A percentile compares a stretch with the other conserved stretches of the same genome.
These are phyloP conservation scores for Colletotrichum sojae DNA, from an alignment of 2,329 filamentous ascomycete species.

Conservation along the genomic window DNA sequence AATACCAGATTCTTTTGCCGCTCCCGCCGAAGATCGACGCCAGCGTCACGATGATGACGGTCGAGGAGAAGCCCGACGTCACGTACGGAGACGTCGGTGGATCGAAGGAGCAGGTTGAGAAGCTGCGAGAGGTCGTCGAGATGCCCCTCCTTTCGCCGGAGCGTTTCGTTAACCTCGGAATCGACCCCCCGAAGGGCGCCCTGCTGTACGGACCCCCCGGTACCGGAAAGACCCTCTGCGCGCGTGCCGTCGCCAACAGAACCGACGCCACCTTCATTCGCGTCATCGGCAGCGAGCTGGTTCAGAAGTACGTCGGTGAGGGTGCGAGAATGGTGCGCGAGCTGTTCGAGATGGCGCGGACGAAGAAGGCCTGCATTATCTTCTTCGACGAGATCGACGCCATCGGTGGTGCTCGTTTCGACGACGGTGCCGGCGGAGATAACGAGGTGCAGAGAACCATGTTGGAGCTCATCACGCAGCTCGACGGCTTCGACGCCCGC, in stretches of 20 bases:
- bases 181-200: slow-evolving; percentile 97
- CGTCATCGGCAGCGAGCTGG: slow-evolving; percentile 96
- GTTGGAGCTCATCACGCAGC: slow-evolving; percentile 96
- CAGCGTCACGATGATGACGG: slow-evolving; percentile 99
- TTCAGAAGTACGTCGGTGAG: slow-evolving; percentile 99
- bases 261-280: slow-evolving; percentile 99
- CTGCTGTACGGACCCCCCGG: slow-evolving; percentile 96
- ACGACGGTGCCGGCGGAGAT: slow-evolving; percentile 95
- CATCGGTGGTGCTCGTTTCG: slow-evolving; percentile 94
- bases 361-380: slow-evolving; percentile 99
- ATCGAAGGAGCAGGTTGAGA: slow-evolving; percentile 99
- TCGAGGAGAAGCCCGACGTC: slow-evolving; percentile 99
- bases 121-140: slow-evolving; percentile 97
- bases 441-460: slow-evolving; percentile 99
- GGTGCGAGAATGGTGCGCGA: slow-evolving; percentile 98
- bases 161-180: slow-evolving; percentile 98
- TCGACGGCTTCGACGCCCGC: slow-evolving; percentile 95
- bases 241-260: slow-evolving; percentile 95
- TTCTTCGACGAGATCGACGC: slow-evolving; percentile 99
- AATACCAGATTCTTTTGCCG: slow-evolving; percentile 98
- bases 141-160: slow-evolving; percentile 98
- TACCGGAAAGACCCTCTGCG: slow-evolving; percentile 99
- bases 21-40: slow-evolving; percentile 98
- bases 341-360: slow-evolving; percentile 98
- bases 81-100: slow-evolving; percentile 99